phyloP scores from a whole-genome alignment of 768 basidiomycete species.

The Xerocomellus intermedius region DNA sequence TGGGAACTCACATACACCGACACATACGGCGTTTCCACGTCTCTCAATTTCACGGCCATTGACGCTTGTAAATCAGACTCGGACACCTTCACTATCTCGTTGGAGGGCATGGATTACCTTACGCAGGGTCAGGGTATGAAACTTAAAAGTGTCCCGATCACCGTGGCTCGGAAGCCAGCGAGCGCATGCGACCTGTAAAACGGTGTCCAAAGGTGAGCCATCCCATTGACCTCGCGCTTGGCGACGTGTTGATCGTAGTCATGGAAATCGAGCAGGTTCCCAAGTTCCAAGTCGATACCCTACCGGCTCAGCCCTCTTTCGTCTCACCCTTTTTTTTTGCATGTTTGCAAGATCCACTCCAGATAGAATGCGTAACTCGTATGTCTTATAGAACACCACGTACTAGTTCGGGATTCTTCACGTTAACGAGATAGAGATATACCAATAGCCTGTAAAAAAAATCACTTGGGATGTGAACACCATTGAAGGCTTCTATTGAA shows the following conservation, averaged over 20 bases:
- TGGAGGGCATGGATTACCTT: slow-evolving; percentile 35
- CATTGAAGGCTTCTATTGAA: neutral
- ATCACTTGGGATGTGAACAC: no score
- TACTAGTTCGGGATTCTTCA: neutral
- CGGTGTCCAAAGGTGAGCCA: neutral
- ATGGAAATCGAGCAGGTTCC: neutral
- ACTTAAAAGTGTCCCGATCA: slow-evolving; percentile 28
- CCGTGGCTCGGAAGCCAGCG: slow-evolving; percentile 16
- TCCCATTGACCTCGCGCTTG: no score
- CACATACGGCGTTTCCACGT: slow-evolving; percentile 28
- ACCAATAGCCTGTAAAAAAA: no score
- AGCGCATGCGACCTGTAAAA: slow-evolving; percentile 10
- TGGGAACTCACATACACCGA: slow-evolving; percentile 53
- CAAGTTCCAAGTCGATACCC: neutral
- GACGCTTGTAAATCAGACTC: slow-evolving; percentile 42
- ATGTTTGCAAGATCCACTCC: neutral
- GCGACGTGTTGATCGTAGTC: neutral
- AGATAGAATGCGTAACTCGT: neutral
- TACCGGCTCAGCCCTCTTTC: neutral
- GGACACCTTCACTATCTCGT: slow-evolving; percentile 35
- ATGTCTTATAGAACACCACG: neutral
- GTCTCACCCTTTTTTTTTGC: neutral
- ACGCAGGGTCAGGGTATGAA: slow-evolving; percentile 30
- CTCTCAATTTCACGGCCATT: slow-evolving; percentile 50
- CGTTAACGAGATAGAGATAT: neutral